Evolutionary conservation across 192 early-diverging fungal genomes (phyloP), one percentile per base, ranked within the genome.

Genomic region (Podila clonocystis): DNA sequence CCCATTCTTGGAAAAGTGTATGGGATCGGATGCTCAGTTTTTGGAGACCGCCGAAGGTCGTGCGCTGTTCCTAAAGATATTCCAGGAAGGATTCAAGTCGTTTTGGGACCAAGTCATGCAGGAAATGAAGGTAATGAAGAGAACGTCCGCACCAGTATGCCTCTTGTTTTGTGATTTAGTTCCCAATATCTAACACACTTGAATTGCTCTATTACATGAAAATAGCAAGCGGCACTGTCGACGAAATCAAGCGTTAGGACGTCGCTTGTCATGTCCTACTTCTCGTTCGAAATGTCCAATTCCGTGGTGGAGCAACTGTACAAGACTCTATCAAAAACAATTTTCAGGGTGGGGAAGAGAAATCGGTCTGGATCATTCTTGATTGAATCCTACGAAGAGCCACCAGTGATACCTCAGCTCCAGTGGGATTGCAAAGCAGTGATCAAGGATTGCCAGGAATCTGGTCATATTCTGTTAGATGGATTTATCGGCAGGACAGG

Each of bases 61-160:
- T 20, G 62, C 75, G 20, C 49, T 66, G 11, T 77, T 86, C 29
- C 63, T 84, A 22, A 59, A 73, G 50, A 70, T 68, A 28, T 73
- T 88, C 30, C 74, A 83, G 66, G 28, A 52, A 8, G 70, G 75
- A 13, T 74, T 88, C 34, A 78, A 67, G 30, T 36, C 13, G 7
- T 75, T 83, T 55, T 88, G 87, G 87, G 63, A 74, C 49, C 67
- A 68, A n/a, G 19, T 84, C 30, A 61, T 84, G 31, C 58, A 71
- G 24, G 70, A 64, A 58, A 79, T 86, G 62, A 73, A 74, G 50
- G 71, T 82, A 65, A 33, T 29, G 29, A 17, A 1, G 41, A 15
- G 41, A 0, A 0, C 17, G 41, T 15, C 13, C 13, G 0, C 17
- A 15, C 9, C 2, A 15, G 13, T 45, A 8, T 45, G 0, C 41